Percentiles rank a stretch among this genome's conserved stretches.
These are phyloP conservation scores for Tricholoma sp. DNA, from an alignment of 768 basidiomycete species.

Conservation along the genomic window DNA sequence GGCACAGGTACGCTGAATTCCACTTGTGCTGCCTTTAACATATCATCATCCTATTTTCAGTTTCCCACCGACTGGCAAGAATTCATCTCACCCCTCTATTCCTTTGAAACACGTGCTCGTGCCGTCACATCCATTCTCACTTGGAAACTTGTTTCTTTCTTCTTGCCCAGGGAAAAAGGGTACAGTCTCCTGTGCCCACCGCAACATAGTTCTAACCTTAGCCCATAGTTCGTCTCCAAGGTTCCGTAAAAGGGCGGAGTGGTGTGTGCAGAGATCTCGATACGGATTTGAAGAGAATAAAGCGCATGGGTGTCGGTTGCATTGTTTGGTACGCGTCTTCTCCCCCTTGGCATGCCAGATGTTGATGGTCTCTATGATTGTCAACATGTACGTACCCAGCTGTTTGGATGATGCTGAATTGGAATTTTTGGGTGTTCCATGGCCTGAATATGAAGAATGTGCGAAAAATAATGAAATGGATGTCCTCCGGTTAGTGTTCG, in stretches of 20 bases:
- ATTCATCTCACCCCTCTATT: neutral
- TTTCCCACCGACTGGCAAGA: neutral
- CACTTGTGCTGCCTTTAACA: neutral
- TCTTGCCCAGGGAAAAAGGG: constrained; percentile 97
- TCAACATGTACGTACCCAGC: constrained; percentile 29
- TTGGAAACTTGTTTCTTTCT: constrained; percentile 87
- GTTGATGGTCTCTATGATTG: neutral
- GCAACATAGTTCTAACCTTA: neutral
- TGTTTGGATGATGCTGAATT: constrained; percentile 86
- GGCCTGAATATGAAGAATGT: constrained; percentile 64
- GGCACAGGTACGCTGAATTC: neutral
- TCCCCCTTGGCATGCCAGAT: neutral
- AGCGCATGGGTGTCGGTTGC: constrained; percentile 66
- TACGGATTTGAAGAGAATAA: constrained; percentile 75
- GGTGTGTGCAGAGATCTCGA: constrained; percentile 79
- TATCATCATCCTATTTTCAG: neutral
- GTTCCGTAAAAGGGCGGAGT: constrained; percentile 72
- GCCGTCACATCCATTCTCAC: constrained; percentile 18
- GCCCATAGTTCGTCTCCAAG: constrained; percentile 57
- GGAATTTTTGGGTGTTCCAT: constrained; percentile 79
- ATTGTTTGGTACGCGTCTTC: constrained; percentile 64
- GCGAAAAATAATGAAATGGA: constrained; percentile 68
- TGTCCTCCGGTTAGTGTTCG: constrained; percentile 56
- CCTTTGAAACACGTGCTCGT: constrained; percentile 1
- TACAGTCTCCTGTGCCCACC: constrained; percentile 18